A percentile compares a stretch with the other conserved stretches of the same genome.
These are phyloP conservation scores for Diaporthe vaccinii DNA, from an alignment of 2,329 filamentous ascomycete species.

Conservation along the genomic window DNA sequence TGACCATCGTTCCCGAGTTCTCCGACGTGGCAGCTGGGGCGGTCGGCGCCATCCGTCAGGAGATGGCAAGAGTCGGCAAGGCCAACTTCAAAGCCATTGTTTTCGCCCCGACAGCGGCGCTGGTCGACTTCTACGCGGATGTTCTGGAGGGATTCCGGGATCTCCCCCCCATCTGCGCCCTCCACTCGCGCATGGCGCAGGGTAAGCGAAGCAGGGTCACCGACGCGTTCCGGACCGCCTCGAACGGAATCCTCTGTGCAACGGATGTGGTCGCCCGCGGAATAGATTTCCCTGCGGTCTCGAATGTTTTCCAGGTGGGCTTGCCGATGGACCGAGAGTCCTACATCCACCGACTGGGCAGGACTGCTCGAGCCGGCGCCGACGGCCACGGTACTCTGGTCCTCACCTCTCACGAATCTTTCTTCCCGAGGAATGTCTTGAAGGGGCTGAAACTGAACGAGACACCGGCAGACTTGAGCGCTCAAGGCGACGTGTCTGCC, in stretches of 20 bases:
- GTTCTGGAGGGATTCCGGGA: constrained; percentile 57
- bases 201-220: constrained; percentile 68
- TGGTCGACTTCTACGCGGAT: constrained; percentile 64
- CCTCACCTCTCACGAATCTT: constrained; percentile 64
- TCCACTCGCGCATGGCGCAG: constrained; percentile 67
- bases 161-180: constrained; percentile 58
- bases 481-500: constrained; percentile 52
- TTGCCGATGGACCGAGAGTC: constrained; percentile 71
- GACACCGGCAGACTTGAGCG: constrained; percentile 60
- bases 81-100: constrained; percentile 85
- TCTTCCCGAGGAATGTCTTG: constrained; percentile 64
- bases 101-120: constrained; percentile 76
- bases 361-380: constrained; percentile 75
- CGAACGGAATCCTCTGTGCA: constrained; percentile 70
- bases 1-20: constrained; percentile 77
- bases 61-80: constrained; percentile 51
- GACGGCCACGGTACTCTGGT: constrained; percentile 74
- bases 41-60: constrained; percentile 67
- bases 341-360: constrained; percentile 77
- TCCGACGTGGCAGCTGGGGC: constrained; percentile 74
- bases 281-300: constrained; percentile 80
- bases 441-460: constrained; percentile 67
- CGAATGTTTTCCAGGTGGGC: constrained; percentile 75
- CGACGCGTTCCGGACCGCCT: constrained; percentile 70
- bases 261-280: constrained; percentile 80